A percentile compares a stretch with the other conserved stretches of the same genome.
These are phyloP conservation scores for Cyberlindnera galapagoensis DNA, from an alignment of 805 yeast species.

Conservation along the genomic window DNA sequence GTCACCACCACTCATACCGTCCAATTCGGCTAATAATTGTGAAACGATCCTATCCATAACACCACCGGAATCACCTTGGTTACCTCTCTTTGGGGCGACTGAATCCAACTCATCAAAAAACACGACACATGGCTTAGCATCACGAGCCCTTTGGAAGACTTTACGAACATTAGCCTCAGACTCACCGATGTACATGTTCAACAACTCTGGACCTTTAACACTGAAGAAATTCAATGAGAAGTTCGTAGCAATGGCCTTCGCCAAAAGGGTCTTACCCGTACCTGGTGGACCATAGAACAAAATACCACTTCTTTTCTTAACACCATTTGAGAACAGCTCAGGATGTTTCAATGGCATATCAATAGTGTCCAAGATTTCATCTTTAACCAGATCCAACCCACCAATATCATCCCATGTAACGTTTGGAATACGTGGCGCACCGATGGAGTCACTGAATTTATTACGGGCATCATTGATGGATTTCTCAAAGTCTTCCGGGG, in stretches of 20 bases:
- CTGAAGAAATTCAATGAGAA: conserved; percentile 92
- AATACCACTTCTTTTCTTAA: conserved; percentile 91
- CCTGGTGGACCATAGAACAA: conserved; percentile 98
- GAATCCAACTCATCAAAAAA: conserved; percentile 97
- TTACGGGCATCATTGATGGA: conserved; percentile 79
- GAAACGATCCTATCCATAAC: conserved; percentile 99
- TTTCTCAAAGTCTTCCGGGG: conserved; percentile 55
- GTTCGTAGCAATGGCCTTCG: conserved; percentile 95
- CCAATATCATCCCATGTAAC: conserved; percentile 98
- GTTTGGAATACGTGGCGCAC: conserved; percentile 93
- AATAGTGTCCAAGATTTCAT: conserved; percentile 89
- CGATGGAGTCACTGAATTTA: conserved; percentile 88
- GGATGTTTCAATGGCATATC: conserved; percentile 95
- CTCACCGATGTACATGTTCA: conserved; percentile 98
- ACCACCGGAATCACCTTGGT: conserved; percentile 98
- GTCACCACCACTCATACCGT: conserved; percentile 86
- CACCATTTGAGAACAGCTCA: conserved; percentile 77
- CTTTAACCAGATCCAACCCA: conserved; percentile 84
- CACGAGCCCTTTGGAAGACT: conserved; percentile 91
- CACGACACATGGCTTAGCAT: conserved; percentile 95
- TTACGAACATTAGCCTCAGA: conserved; percentile 95
- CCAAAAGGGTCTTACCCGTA: conserved; percentile 91
- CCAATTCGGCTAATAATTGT: conserved; percentile 88
- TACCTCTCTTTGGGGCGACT: conserved; percentile 97
- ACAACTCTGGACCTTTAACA: conserved; percentile 93